Base-by-base conservation (phyloP, 2,329 filamentous ascomycete species). In the Nothophoma quercina region DNA sequence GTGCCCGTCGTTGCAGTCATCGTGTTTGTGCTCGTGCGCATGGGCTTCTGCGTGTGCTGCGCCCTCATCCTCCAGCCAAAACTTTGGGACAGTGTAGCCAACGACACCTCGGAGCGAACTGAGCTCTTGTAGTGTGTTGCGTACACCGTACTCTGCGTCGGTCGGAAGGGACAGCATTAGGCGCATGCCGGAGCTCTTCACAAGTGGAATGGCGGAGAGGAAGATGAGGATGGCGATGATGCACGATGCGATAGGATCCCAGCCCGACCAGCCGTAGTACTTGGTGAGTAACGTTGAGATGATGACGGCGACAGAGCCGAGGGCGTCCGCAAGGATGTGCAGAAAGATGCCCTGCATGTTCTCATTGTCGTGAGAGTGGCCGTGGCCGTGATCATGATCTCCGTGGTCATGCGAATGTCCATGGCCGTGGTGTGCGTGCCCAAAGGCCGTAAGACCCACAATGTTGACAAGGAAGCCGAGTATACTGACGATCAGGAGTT, bases 261-360 rank as follows among this genome's bases (percentile, higher is more conserved):
- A 99, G 19, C 93, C 91, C 6, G 91, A 85, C 92, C 93, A 98
- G 13, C 90, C 89, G 69, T 90, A 89, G 65, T 91, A 87, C 69
- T 96, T 88, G 0, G 96, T 96, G 18, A 98, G 80, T 0, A 91
- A 79, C 0, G 95, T 99, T 7, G 92, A 97, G 26, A 92, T 85
- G 56, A 99, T 96, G 39, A 99, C 95, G 1, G 95, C 95, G 1
- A 93, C 89, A 47, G 93, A 97, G 21, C 95, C 95, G 23, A 98
- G 86, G 0, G 95, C 96, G 71, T 99, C 95, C 5, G 95, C 95
- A 22, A 98, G 82, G 42, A 99, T 90, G 69, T 99, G 95, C 16
- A 99, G 80, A 75, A 96, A 99, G 61, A 99, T 98, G 10, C 95
- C 95, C 64, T 95, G 85, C 93, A 99, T 97, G 70, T 99, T 99